Conservation (phyloP, 208 protist genomes). For the Crithidia fasciculata region DNA sequence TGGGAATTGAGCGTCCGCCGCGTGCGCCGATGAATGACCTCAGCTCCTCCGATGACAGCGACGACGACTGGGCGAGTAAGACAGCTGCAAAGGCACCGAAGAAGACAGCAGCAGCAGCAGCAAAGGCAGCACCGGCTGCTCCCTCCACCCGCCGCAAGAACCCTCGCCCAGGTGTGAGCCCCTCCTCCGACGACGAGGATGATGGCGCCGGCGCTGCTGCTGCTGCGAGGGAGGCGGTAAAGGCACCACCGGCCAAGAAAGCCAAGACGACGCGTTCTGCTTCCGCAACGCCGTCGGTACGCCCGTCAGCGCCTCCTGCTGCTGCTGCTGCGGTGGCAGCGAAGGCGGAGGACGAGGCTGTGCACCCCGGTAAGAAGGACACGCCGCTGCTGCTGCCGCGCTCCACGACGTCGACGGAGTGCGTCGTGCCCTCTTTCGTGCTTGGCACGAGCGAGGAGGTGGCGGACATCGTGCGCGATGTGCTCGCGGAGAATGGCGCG, state of each 20-base stretch:
- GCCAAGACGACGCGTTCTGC: background rate
- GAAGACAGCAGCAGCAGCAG: background rate
- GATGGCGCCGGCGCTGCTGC: background rate
- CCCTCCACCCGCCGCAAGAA: constrained; percentile 15
- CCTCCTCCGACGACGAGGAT: constrained; percentile 39
- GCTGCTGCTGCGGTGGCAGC: background rate
- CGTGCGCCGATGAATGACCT: constrained; percentile 55
- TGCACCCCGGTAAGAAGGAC: constrained; percentile 25
- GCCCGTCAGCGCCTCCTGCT: background rate
- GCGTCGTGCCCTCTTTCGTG: constrained; percentile 63
- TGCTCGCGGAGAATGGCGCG: constrained; percentile 40
- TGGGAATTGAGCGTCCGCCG: constrained; percentile 30
- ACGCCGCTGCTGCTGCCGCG: constrained; percentile 44
- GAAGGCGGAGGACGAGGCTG: background rate
- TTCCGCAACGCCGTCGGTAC: constrained; percentile 10
- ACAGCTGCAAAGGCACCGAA: constrained; percentile 28
- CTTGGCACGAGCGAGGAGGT: constrained; percentile 62
- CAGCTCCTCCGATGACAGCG: constrained; percentile 41
- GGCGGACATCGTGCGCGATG: constrained; percentile 50
- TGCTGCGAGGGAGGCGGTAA: background rate
- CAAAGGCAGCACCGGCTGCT: background rate
- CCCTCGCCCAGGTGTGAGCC: constrained; percentile 25
- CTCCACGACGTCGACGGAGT: constrained; percentile 47
- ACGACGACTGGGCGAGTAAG: constrained; percentile 57
- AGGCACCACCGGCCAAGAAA: constrained; percentile 19